Evolutionary conservation across 2,329 filamentous ascomycete genomes (phyloP).

Genomic region (Byssochlamys sp.): DNA sequence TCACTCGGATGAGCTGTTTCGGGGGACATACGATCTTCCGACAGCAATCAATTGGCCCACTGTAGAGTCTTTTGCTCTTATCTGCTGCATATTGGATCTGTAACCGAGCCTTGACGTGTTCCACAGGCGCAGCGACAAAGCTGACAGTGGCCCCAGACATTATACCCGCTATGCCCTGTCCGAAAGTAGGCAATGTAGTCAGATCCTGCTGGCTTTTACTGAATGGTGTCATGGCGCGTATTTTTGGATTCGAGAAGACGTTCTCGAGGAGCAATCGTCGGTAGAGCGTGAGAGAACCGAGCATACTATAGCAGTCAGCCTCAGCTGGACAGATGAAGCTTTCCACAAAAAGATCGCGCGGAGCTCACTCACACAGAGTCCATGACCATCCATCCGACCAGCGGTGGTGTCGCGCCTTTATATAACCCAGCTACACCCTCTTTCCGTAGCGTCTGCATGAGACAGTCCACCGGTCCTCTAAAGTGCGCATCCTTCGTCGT

Average conservation of each 20-base stretch:
- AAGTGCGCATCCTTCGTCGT: slow-evolving; percentile 72
- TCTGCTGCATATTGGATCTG: slow-evolving; percentile 84
- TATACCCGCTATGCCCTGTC: slow-evolving; percentile 79
- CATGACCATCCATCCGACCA: slow-evolving; percentile 99
- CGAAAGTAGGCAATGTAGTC: slow-evolving; percentile 58
- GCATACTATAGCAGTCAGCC: slow-evolving; percentile 50
- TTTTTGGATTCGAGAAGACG: slow-evolving; percentile 54
- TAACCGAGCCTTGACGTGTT: slow-evolving; percentile 87
- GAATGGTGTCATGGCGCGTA: slow-evolving; percentile 29
- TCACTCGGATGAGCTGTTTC: background rate
- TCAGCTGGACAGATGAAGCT: background rate
- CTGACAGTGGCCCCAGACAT: slow-evolving; percentile 81
- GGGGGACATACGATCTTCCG: slow-evolving; percentile 46
- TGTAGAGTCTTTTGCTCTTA: slow-evolving; percentile 70
- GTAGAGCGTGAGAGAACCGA: slow-evolving; percentile 84
- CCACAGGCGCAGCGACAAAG: slow-evolving; percentile 85
- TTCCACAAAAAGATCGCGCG: background rate
- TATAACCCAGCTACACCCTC: slow-evolving; percentile 81
- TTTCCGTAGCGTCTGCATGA: slow-evolving; percentile 71
- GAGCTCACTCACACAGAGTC: slow-evolving; percentile 51
- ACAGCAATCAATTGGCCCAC: slow-evolving; percentile 75
- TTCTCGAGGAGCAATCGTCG: slow-evolving; percentile 72
- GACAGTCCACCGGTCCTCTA: slow-evolving; percentile 73
- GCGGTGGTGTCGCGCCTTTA: slow-evolving; percentile 84
- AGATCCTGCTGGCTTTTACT: slow-evolving; percentile 23